These are phyloP conservation scores for Ceratocystis cubensis DNA, from an alignment of 2,329 filamentous ascomycete genomes.

Conservation along the genomic window DNA sequence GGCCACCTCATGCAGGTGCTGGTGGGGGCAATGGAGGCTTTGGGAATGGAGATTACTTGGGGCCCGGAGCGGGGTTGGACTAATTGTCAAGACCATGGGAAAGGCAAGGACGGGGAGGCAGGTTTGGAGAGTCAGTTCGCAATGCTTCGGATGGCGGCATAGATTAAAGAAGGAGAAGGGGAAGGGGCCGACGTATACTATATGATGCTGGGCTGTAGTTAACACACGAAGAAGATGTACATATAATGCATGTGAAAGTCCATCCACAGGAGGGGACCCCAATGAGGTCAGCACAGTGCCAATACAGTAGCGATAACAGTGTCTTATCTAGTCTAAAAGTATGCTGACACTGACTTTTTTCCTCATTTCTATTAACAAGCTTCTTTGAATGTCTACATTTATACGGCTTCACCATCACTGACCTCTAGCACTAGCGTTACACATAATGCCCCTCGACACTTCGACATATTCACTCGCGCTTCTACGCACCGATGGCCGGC, in stretches of 20 bases:
- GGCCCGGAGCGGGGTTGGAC: slow-evolving; percentile 56
- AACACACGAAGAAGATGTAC: too few species aligned
- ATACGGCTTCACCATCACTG: background rate
- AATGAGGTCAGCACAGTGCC: background rate
- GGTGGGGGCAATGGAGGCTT: slow-evolving; percentile 38
- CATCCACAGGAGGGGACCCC: too few species aligned
- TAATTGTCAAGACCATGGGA: slow-evolving; percentile 34
- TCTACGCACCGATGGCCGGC: slow-evolving; percentile 66
- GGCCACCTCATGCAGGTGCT: slow-evolving; percentile 53
- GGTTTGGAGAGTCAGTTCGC: slow-evolving; percentile 2
- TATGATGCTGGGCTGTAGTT: too few species aligned
- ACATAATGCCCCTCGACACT: slow-evolving; percentile 78
- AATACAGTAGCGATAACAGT: background rate
- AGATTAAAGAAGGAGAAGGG: background rate
- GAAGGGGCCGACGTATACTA: too few species aligned
- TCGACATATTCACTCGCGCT: slow-evolving; percentile 82
- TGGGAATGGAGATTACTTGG: slow-evolving; percentile 48
- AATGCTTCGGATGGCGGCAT: background rate
- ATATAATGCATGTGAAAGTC: too few species aligned
- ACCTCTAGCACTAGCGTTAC: background rate
- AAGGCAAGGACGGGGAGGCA: background rate
- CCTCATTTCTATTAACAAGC: background rate
- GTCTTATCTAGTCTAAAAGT: background rate
- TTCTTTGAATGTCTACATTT: background rate
- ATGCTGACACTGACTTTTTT: background rate